Conservation (phyloP, 768 basidiomycete species). For the Candolleomyces aberdarensis region DNA sequence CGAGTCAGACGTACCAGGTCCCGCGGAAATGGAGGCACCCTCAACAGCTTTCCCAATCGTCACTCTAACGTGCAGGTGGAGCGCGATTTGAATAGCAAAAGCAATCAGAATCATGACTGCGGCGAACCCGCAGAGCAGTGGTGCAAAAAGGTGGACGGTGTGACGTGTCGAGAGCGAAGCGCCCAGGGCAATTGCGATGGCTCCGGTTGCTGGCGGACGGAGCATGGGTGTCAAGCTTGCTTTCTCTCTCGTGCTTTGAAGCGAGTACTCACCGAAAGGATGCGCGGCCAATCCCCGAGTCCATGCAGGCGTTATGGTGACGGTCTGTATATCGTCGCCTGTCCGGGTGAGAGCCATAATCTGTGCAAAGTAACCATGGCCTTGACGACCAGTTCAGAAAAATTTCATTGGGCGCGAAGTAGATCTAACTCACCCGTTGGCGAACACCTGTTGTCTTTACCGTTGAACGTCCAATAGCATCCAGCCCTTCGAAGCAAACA, state of each 20-base stretch:
- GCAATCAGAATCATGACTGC: constrained; percentile 66
- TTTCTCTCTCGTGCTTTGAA: neutral
- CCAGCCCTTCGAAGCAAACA: constrained; percentile 45
- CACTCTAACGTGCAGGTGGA: constrained; percentile 23
- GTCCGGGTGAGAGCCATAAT: constrained; percentile 30
- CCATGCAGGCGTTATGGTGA: constrained; percentile 56
- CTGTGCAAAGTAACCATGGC: constrained; percentile 53
- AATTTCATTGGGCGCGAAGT: neutral
- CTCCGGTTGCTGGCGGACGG: constrained; percentile 38
- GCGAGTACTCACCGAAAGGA: constrained; percentile 60
- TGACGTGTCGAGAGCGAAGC: constrained; percentile 40
- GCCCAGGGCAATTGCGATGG: constrained; percentile 53
- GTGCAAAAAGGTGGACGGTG: constrained; percentile 58
- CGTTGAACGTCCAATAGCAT: constrained; percentile 48
- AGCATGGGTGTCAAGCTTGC: neutral
- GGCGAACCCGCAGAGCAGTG: constrained; percentile 68
- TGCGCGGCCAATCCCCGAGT: constrained; percentile 75
- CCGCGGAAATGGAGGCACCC: neutral
- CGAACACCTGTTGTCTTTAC: constrained; percentile 43
- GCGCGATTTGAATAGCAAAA: constrained; percentile 74
- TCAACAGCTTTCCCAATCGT: neutral
- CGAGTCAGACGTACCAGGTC: constrained; percentile 1
- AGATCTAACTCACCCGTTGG: constrained; percentile 35
- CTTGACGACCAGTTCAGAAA: constrained; percentile 21
- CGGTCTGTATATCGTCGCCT: constrained; percentile 19